Evolutionary conservation across 1,284 basidiomycete species (phyloP), one percentile per base, ranked within the genome.

Genomic region (Tausonia pullulans): DNA sequence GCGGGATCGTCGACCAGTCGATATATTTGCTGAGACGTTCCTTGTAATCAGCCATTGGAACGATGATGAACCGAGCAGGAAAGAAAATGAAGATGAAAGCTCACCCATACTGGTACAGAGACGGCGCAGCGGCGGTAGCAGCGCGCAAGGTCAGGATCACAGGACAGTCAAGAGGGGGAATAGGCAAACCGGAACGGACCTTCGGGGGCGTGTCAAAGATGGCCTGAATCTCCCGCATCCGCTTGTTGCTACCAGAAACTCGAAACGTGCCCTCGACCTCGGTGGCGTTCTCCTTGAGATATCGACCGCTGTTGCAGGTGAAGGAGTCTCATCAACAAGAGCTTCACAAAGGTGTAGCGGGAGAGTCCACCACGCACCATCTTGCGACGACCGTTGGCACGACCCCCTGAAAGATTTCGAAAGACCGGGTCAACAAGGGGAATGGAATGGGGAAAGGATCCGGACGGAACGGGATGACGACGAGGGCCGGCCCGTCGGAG

Each of bases 331-430:
- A 27, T 44, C 41, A 40, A 55, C 44, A 49, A n/a, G 46, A 27
- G 43, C 64, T 62, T 62, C 57, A 51, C 43, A 62, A n/a, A 49
- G 61, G 58, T 66, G 58, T 46, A 64, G 53, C 50, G 65, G 66
- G 39, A 46, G 58, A 65, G 62, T 62, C 63, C 62, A 65, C 68
- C 16, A 82, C 86, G 72, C 73, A 91, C 85, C 93, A 96, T 76
- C 97, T 96, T 64, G 94, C 96, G 49, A 98, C 94, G 64, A 98
- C 90, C 62, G 97, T 89, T 8, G 96, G 95, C 54, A 98, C 90
- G 74, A 2, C 95, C 79, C 73, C 72, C 76, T 27, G 75, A 71
- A 61, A 74, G 73, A 63, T 72, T 73, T 52, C 75, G 69, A 1
- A 72, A 74, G 51, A 75, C 71, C 10, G 72, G 69, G 54, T 11